phyloP scores from a whole-genome alignment of 1,139 yeast genomes.

The Pneumocystis jirovecii region DNA sequence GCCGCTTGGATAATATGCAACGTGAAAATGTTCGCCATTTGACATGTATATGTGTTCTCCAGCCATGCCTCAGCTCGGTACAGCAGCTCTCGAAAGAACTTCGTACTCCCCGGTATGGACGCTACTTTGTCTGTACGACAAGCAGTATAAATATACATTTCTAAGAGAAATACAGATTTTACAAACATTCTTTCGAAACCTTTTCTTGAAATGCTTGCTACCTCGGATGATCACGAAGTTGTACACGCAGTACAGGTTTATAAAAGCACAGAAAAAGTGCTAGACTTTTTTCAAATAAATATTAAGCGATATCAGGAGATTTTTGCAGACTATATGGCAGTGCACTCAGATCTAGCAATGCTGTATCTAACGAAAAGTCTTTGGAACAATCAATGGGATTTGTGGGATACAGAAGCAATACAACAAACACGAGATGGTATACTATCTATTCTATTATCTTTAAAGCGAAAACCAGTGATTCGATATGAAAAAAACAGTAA shows the following conservation, averaged over 20 bases:
- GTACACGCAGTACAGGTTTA: slow-evolving; percentile 45
- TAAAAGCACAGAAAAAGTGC: not conserved
- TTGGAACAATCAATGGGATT: slow-evolving; percentile 22
- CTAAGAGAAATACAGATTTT: slow-evolving; percentile 26
- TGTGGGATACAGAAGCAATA: slow-evolving; percentile 37
- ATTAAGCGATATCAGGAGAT: slow-evolving; percentile 33
- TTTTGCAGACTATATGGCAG: slow-evolving; percentile 66
- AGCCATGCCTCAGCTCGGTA: slow-evolving; percentile 57
- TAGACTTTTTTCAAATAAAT: too few species aligned
- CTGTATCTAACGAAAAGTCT: slow-evolving; percentile 24
- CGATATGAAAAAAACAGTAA: slow-evolving; percentile 55
- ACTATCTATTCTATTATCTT: slow-evolving; percentile 51
- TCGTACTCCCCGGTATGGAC: slow-evolving; percentile 59
- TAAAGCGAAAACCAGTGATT: slow-evolving; percentile 63
- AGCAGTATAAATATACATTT: not conserved
- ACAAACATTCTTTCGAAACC: slow-evolving; percentile 60
- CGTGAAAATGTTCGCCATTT: slow-evolving; percentile 71
- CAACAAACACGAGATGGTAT: slow-evolving; percentile 40
- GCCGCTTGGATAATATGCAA: slow-evolving; percentile 41
- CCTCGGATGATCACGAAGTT: slow-evolving; percentile 73
- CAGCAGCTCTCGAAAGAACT: slow-evolving; percentile 49
- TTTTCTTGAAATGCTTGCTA: slow-evolving; percentile 74
- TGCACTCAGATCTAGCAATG: slow-evolving; percentile 54
- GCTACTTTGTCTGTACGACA: slow-evolving; percentile 42
- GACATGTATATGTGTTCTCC: slow-evolving; percentile 63